A percentile compares a stretch with the other conserved stretches of the same genome.
Conservation (phyloP, 768 basidiomycete species). For the Hirschioporus abietinus region DNA sequence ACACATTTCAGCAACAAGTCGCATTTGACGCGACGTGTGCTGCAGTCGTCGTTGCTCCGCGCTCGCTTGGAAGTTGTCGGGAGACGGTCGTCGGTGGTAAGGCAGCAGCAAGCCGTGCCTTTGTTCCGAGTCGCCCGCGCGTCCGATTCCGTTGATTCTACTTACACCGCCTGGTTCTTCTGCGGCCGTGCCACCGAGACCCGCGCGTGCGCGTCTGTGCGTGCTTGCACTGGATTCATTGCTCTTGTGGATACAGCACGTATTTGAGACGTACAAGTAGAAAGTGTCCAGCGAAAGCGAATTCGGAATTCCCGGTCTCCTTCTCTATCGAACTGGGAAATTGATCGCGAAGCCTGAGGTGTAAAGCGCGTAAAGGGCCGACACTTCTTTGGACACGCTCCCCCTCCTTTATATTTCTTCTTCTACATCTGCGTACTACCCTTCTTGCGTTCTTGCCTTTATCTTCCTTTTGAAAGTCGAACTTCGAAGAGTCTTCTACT, state of each 20-base stretch:
- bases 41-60: background rate
- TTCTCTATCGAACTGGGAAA: background rate
- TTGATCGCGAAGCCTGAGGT: conserved; percentile 1
- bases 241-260: background rate
- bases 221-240: background rate
- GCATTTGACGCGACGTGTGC: background rate
- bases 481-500: background rate
- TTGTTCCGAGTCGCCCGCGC: background rate
- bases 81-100: too few species aligned
- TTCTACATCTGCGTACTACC: background rate
- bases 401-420: background rate
- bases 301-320: background rate
- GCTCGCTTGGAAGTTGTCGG: background rate
- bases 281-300: background rate
- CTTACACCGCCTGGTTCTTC: background rate
- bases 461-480: too few species aligned
- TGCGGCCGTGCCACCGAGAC: background rate
- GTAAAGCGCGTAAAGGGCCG: background rate
- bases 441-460: background rate
- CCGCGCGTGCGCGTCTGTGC: too few species aligned
- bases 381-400: background rate
- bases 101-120: background rate
- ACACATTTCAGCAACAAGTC: background rate
- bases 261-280: background rate
- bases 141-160: background rate